These are phyloP conservation scores for Phytophthora cryptogea DNA, from an alignment of 352 stramenopile species.

Conservation along the genomic window DNA sequence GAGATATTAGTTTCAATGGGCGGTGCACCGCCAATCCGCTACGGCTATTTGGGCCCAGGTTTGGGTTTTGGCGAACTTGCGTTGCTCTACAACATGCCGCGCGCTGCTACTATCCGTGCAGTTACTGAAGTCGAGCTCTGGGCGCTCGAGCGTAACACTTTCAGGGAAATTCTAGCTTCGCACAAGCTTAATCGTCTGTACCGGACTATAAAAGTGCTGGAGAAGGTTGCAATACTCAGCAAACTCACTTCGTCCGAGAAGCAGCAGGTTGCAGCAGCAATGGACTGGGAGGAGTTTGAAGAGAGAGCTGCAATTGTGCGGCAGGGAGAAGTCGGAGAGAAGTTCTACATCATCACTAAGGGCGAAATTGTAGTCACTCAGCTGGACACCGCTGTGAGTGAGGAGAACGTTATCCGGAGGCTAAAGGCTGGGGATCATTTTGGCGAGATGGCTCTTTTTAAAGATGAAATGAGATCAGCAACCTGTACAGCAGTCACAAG, in stretches of 20 bases:
- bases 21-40: constrained; percentile 63
- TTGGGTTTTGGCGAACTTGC: constrained; percentile 96
- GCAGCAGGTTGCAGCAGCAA: constrained; percentile 70
- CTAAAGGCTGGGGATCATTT: constrained; percentile 90
- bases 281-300: constrained; percentile 85
- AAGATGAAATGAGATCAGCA: constrained; percentile 89
- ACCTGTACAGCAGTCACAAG: constrained; percentile 86
- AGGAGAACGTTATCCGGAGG: constrained; percentile 60
- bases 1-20: constrained; percentile 71
- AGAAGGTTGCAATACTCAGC: constrained; percentile 64
- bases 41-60: constrained; percentile 60
- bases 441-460: constrained; percentile 94
- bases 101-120: constrained; percentile 92
- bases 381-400: constrained; percentile 39
- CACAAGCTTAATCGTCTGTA: constrained; percentile 71
- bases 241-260: constrained; percentile 70
- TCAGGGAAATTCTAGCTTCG: constrained; percentile 74
- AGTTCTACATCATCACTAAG: constrained; percentile 82
- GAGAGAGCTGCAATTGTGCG: constrained; percentile 60
- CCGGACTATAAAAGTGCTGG: constrained; percentile 61
- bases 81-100: constrained; percentile 96
- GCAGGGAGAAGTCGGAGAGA: constrained; percentile 74
- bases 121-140: constrained; percentile 66
- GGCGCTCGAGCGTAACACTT: constrained; percentile 74
- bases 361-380: constrained; percentile 77